These are phyloP conservation scores for Knoxdaviesia proteae DNA, from an alignment of 2,329 filamentous ascomycete genomes.

Conservation along the genomic window DNA sequence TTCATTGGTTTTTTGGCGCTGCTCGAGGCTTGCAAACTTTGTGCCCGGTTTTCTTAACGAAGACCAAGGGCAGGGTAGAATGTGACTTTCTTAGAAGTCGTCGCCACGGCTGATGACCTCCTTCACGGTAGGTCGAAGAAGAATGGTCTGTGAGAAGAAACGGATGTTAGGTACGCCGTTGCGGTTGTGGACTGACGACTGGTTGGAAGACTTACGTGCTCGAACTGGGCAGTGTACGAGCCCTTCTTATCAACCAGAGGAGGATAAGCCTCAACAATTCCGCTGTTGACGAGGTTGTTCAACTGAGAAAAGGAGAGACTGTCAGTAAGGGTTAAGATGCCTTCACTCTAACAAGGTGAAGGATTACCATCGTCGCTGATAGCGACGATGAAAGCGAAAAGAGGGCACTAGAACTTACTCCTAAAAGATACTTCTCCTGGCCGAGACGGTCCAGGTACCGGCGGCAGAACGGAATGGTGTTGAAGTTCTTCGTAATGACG, in stretches of 20 bases:
- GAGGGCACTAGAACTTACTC: slow-evolving; percentile 31
- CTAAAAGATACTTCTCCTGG: slow-evolving; percentile 75
- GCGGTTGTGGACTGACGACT: too few relatives aligned
- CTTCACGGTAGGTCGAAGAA: slow-evolving; percentile 53
- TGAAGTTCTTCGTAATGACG: slow-evolving; percentile 79
- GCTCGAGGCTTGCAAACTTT: too few relatives aligned
- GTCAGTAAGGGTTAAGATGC: too few relatives aligned
- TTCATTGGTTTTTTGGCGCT: too few relatives aligned
- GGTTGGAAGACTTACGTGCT: slow-evolving; percentile 44
- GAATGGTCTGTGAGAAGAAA: slow-evolving; percentile 30
- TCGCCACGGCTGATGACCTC: slow-evolving; percentile 63
- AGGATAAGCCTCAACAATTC: slow-evolving; percentile 68
- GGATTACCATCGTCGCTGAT: slow-evolving; percentile 5
- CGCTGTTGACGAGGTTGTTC: slow-evolving; percentile 57
- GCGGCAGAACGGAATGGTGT: slow-evolving; percentile 64
- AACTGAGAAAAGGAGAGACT: slow-evolving; percentile 23
- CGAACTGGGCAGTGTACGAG: slow-evolving; percentile 71
- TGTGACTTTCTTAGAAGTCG: slow-evolving; percentile 34
- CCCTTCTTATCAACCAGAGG: slow-evolving; percentile 71
- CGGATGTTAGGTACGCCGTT: background rate
- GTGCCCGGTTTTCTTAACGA: too few relatives aligned
- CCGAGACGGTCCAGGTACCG: slow-evolving; percentile 69
- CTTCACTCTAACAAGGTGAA: too few relatives aligned
- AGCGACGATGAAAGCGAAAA: slow-evolving; percentile 4
- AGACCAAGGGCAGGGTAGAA: too few relatives aligned